Base-by-base conservation (phyloP, 2,329 filamentous ascomycete species). In the Penicillium concentricum region DNA sequence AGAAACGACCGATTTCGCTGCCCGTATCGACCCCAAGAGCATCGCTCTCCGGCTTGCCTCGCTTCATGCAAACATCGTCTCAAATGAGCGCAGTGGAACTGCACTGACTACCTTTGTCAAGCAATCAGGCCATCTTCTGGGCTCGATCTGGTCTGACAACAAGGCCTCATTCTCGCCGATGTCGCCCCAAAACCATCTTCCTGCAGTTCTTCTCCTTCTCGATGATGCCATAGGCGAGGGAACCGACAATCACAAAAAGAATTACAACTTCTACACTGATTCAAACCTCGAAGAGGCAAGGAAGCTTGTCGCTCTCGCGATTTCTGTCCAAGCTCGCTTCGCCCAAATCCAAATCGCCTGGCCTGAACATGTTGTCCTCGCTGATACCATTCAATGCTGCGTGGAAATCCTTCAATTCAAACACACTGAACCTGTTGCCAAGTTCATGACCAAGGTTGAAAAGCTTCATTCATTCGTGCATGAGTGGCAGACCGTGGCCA, bases 401-500 rank as follows among this genome's bases (percentile, higher is more conserved):
- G 84, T 89, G 54, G 87, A 89, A 62, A 80, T 96, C 0, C 81
- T 96, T 2, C 83, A 87, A 53, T 85, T 96, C 65, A 81, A 85
- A 22, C 87, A 97, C 65, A 84, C 85, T 1, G 92, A 96, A 54
- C 92, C 94, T 0, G 80, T 99, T 5, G 92, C 92, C 1, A 92
- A 89, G 67, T 86, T 96, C 55, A 84, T 99, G 51, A 90, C 89
- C 2, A 91, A 89, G 69, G 82, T 94, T 3, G 95, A 99, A 73
- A 91, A 93, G 61, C 81, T 99, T 5, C 90, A 97, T 74, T 82
- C 81, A 0, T 87, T 88, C 62, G 84, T 99, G 47, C 88, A 97
- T 61, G 92, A 97, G 74, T 99, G 94, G 94, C 92, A 99, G 72
- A 87, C 89, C 41, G 92, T 96, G 74, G 92, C 93, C 3, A 96